Evolutionary conservation across 345 rosid genomes (phyloP).

Genomic region (Rhizophora apiculata): DNA sequence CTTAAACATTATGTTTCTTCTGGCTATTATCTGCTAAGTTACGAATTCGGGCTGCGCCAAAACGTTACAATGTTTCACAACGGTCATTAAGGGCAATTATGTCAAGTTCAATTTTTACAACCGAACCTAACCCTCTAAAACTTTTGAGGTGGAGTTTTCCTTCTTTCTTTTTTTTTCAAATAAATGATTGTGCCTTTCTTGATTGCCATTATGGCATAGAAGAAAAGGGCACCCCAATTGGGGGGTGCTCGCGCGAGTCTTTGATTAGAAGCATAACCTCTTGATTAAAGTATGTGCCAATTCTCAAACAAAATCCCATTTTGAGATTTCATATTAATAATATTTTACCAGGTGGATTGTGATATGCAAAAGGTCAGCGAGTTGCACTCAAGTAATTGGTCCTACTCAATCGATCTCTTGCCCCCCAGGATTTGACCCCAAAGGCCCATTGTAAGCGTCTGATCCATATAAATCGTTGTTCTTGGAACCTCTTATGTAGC

Average conservation of each 20-base stretch:
- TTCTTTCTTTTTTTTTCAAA: neutral
- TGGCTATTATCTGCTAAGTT: neutral
- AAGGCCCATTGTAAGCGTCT: neutral
- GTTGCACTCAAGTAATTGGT: neutral
- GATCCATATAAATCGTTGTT: slow-evolving; percentile 6
- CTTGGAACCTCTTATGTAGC: neutral
- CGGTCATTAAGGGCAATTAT: slow-evolving; percentile 19
- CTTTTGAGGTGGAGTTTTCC: neutral
- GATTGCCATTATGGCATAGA: slow-evolving; percentile 4
- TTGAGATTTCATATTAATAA: no score
- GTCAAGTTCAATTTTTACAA: neutral
- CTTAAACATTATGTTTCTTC: no score
- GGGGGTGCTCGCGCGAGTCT: slow-evolving; percentile 23
- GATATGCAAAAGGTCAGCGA: no score
- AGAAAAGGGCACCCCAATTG: neutral
- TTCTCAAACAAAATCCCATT: neutral
- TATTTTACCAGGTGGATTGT: no score
- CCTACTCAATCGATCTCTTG: neutral
- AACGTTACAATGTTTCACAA: neutral
- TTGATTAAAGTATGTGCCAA: slow-evolving; percentile 26
- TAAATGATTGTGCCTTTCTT: slow-evolving; percentile 8
- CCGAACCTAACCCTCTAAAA: neutral
- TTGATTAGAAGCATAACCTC: slow-evolving; percentile 40
- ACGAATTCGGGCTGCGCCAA: neutral
- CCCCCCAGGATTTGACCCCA: slow-evolving; percentile 4